These are phyloP conservation scores for Herpotrichia juniperi DNA, from an alignment of 2,329 filamentous ascomycete genomes.

Conservation along the genomic window DNA sequence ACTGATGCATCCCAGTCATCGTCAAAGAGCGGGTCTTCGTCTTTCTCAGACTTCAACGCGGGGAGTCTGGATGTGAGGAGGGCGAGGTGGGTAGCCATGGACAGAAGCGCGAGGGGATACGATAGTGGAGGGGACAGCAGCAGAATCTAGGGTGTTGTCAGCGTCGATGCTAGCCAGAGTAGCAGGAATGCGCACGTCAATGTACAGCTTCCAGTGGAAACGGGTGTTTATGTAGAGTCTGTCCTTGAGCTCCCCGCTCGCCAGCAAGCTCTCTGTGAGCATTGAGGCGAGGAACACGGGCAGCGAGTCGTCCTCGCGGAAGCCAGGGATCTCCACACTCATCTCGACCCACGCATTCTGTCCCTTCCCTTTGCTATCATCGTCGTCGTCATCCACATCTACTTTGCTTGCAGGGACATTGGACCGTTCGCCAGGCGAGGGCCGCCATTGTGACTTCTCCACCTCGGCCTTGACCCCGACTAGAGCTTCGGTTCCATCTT, in stretches of 20 bases:
- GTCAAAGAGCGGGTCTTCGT: slow-evolving; percentile 97
- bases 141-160: slow-evolving; percentile 67
- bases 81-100: slow-evolving; percentile 90
- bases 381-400: slow-evolving; percentile 45
- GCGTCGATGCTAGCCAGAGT: background rate
- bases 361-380: slow-evolving; percentile 44
- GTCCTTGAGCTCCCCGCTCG: slow-evolving; percentile 69
- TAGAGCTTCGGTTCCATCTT: slow-evolving; percentile 93
- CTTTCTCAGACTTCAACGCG: slow-evolving; percentile 81
- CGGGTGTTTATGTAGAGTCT: slow-evolving; percentile 84
- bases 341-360: slow-evolving; percentile 84
- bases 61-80: slow-evolving; percentile 87
- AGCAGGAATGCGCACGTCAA: slow-evolving; percentile 72
- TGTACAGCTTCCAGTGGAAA: slow-evolving; percentile 95
- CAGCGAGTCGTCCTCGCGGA: slow-evolving; percentile 87
- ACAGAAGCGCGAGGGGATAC: slow-evolving; percentile 91
- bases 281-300: slow-evolving; percentile 88
- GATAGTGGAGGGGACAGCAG: slow-evolving; percentile 92
- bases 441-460: slow-evolving; percentile 66
- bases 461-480: slow-evolving; percentile 96
- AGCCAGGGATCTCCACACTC: slow-evolving; percentile 87
- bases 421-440: slow-evolving; percentile 31
- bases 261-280: slow-evolving; percentile 84
- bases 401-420: slow-evolving; percentile 41
- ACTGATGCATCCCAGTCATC: slow-evolving; percentile 93